Evolutionary conservation across 306 rosid genomes (phyloP), one percentile per base, ranked within the genome.

Genomic region (Castanea crenata): DNA sequence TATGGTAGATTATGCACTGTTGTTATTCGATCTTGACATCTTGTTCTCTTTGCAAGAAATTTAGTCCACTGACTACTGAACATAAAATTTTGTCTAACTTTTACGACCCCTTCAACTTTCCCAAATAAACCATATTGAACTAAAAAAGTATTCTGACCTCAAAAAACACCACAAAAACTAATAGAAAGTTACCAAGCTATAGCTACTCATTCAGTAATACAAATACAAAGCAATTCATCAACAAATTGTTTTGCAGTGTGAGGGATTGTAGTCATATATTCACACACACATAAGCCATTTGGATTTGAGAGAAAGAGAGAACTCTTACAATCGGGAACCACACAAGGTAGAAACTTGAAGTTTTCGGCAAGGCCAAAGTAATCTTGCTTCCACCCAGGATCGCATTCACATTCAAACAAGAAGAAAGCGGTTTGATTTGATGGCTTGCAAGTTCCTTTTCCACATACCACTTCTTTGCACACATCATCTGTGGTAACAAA

Each of bases 371-470:
- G 51, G 19, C 76, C 64, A 82, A 78, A 83, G 75, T 57, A 61
- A 55, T 83, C 20, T 78, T 83, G 90, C 85, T 85, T 90, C 99
- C 99, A 93, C 73, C 97, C 98, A 25, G 87, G 76, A 12, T 89
- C 85, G 76, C 99, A 92, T 27, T 87, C 87, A 14, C 99, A 95
- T 82, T 90, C 92, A 76, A 88, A 94, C 14, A 35, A 35, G 9
- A 75, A 73, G 82, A 88, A 65, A 79, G 87, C 70, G 80, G 74
- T 84, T 58, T 88, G 88, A n/a, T 67, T 76, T 27, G 97, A 88
- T 85, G 89, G 16, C 79, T 90, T 90, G 78, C 99, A 95, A 7
- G 75, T 86, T 67, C 98, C 99, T 90, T 82, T 92, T 49, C 99
- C 99, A 84, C 98, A 93, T n/a, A 80, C 73, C 31, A 84, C 89